phyloP scores from a whole-genome alignment of 2,329 filamentous ascomycete species.

The Fusarium sp. region DNA sequence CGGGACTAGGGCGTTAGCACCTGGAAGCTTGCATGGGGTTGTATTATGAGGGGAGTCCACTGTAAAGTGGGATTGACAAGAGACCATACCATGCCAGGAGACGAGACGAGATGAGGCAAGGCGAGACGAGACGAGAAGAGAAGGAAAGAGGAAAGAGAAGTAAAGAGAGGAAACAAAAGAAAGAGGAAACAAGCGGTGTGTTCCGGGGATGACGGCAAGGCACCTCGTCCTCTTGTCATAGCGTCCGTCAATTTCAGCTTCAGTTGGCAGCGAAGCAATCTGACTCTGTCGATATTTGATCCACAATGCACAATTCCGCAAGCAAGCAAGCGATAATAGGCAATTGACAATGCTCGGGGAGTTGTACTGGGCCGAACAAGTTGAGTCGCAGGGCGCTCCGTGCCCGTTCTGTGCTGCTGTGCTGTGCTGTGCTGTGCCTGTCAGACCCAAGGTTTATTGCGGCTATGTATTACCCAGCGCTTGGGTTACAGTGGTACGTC shows the following conservation, averaged over 20 bases:
- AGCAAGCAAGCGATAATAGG: not conserved
- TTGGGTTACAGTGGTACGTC: conserved; percentile 8
- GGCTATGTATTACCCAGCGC: conserved; percentile 21
- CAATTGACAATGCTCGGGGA: not conserved
- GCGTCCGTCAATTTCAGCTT: conserved; percentile 35
- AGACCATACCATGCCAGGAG: not conserved
- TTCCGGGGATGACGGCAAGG: conserved; percentile 23
- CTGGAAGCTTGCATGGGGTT: conserved; percentile 36
- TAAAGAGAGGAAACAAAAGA: conserved; percentile 21
- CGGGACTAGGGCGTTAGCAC: conserved; percentile 46
- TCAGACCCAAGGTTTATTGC: conserved; percentile 12
- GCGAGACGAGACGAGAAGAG: conserved; percentile 8
- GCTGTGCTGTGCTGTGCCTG: conserved; percentile 9
- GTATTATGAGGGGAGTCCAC: conserved; percentile 25
- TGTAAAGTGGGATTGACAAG: conserved; percentile 7
- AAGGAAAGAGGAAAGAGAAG: conserved; percentile 4
- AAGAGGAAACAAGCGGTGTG: conserved; percentile 37
- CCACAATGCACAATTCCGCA: not conserved
- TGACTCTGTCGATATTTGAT: conserved; percentile 6
- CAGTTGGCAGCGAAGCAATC: conserved; percentile 4
- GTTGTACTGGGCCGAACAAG: conserved; percentile 3
- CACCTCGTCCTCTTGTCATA: conserved; percentile 16
- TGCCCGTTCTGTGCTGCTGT: not conserved
- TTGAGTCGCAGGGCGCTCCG: conserved; percentile 8
- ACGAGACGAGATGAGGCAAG: conserved; percentile 9